These are phyloP conservation scores for Meira miltonrushii DNA, from an alignment of 1,284 basidiomycete species.

Conservation along the genomic window DNA sequence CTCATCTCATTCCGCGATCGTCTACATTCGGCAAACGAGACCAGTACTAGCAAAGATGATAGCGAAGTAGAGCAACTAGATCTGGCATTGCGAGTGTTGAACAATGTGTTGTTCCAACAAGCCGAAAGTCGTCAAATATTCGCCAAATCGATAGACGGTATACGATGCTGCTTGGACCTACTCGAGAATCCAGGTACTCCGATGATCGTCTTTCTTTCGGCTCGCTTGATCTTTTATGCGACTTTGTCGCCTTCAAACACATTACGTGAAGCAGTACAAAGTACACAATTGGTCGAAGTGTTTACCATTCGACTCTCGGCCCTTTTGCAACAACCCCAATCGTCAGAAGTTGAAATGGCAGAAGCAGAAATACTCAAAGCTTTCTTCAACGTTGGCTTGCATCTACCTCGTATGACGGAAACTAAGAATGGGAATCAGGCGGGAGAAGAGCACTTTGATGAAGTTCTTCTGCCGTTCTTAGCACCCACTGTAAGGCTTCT, in stretches of 20 bases:
- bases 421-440: slow-evolving; percentile 12
- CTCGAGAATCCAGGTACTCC: neutral
- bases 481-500: slow-evolving; percentile 26
- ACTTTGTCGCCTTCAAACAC: slow-evolving; percentile 43
- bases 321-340: neutral
- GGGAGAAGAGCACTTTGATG: slow-evolving; percentile 26
- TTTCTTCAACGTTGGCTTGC: slow-evolving; percentile 41
- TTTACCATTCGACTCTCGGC: neutral
- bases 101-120: slow-evolving; percentile 42
- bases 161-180: slow-evolving; percentile 19
- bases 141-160: slow-evolving; percentile 24
- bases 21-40: neutral
- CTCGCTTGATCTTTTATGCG: slow-evolving; percentile 38
- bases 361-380: slow-evolving; percentile 38
- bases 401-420: slow-evolving; percentile 31
- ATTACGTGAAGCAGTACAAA: slow-evolving; percentile 32
- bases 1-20: neutral
- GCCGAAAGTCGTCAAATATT: slow-evolving; percentile 24
- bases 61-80: slow-evolving; percentile 17
- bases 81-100: slow-evolving; percentile 38
- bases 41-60: neutral
- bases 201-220: slow-evolving; percentile 31
- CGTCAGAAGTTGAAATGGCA: slow-evolving; percentile 17
- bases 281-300: slow-evolving; percentile 19
- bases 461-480: slow-evolving; percentile 25